Evolutionary conservation across 495 filamentous ascomycete genomes (phyloP).

Genomic region (Margaritispora aquatica): DNA sequence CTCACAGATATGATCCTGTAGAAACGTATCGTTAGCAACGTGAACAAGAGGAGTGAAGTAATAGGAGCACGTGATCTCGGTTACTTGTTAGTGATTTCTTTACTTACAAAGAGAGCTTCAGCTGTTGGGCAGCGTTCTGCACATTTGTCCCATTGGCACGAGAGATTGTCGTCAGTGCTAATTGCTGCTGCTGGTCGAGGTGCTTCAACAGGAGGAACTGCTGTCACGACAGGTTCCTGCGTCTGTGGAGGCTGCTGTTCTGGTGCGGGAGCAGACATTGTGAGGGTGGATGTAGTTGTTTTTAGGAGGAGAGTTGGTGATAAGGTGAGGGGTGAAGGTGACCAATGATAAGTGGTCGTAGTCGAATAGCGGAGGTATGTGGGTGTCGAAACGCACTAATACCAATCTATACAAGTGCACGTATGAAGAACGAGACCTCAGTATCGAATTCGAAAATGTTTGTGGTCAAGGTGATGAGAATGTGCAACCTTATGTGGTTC

Average conservation of each 20-base stretch:
- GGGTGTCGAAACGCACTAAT: background rate
- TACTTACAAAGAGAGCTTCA: constrained; percentile 85
- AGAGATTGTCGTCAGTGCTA: constrained; percentile 53
- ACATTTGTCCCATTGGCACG: constrained; percentile 85
- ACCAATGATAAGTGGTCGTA: constrained; percentile 10
- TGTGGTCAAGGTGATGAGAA: too few relatives aligned
- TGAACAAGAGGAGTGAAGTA: constrained; percentile 10
- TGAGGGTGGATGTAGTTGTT: background rate
- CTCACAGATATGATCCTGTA: constrained; percentile 95
- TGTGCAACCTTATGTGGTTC: too few relatives aligned
- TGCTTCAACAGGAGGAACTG: constrained; percentile 2
- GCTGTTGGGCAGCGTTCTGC: constrained; percentile 72
- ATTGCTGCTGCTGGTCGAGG: constrained; percentile 1
- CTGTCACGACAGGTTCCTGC: constrained; percentile 6
- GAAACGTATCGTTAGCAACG: constrained; percentile 24
- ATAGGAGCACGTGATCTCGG: too few relatives aligned
- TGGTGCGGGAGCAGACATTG: constrained; percentile 14
- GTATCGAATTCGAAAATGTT: too few relatives aligned
- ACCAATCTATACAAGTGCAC: background rate
- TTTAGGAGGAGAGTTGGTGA: background rate
- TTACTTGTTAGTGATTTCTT: too few relatives aligned
- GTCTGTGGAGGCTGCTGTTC: too few relatives aligned
- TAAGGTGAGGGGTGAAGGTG: background rate
- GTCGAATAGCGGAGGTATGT: background rate
- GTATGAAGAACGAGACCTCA: background rate